Evolutionary conservation across 495 filamentous ascomycete genomes (phyloP).

Genomic region (Alectoria sarmentosa): DNA sequence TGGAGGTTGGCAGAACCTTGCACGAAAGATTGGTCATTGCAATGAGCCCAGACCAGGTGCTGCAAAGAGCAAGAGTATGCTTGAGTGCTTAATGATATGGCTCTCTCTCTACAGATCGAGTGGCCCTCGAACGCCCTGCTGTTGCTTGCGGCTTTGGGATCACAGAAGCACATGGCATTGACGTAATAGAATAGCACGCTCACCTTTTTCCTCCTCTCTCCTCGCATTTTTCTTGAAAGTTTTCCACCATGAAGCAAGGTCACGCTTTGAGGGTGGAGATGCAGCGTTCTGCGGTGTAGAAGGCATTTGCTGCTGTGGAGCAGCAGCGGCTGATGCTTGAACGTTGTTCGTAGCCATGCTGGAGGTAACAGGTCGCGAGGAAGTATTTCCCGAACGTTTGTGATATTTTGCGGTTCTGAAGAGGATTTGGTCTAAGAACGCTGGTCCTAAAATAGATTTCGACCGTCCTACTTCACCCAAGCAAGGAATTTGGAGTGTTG

Average conservation of each 20-base stretch:
- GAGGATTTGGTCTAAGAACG: conserved; percentile 5
- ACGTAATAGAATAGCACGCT: conserved; percentile 19
- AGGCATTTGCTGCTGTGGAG: conserved; percentile 30
- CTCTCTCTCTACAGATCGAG: background rate
- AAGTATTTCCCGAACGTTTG: background rate
- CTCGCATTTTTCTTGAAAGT: conserved; percentile 64
- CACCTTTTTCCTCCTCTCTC: conserved; percentile 76
- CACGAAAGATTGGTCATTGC: background rate
- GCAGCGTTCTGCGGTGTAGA: conserved; percentile 29
- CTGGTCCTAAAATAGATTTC: conserved; percentile 14
- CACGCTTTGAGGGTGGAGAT: conserved; percentile 67
- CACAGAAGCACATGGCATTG: background rate
- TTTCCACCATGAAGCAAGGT: conserved; percentile 89
- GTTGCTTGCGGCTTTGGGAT: background rate
- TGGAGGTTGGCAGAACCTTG: background rate
- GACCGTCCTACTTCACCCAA: conserved; percentile 16
- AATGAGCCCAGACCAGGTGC: background rate
- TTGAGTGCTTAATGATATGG: background rate
- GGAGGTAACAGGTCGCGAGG: background rate
- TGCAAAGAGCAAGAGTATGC: background rate
- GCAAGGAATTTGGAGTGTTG: conserved; percentile 5
- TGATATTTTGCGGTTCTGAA: background rate
- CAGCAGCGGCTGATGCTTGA: conserved; percentile 33
- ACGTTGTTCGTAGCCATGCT: conserved; percentile 27
- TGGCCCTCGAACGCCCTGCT: background rate